Base-by-base conservation (phyloP, 2,329 filamentous ascomycete species). In the Cladosporium sp. region DNA sequence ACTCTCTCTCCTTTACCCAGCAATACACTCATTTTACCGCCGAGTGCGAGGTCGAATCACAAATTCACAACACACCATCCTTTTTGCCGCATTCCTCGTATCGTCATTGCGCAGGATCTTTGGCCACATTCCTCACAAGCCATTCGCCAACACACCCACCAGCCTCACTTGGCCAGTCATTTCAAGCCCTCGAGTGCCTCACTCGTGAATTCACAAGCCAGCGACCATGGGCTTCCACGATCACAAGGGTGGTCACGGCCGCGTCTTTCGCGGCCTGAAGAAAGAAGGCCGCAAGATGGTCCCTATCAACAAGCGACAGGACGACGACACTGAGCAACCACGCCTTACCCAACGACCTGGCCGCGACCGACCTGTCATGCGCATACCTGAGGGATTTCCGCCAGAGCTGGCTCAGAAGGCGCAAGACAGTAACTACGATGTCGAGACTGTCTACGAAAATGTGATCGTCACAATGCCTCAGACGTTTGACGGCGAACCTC, bases 381-480 rank as follows among this genome's bases (percentile, higher is more conserved):
- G 62, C 57, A 49, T 62, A 4, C 61, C 61, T 4, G 55, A 60
- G 13, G 56, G 56, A 42, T 58, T 55, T 50, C 16, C 38, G 7
- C 29, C 38, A 11, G 41, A 49, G 38, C 16, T 49, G 13, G 47
- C 47, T 13, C 39, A 50, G 16, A 50, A 43, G 35, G 33, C 43
- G 11, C 35, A 53, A 43, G 29, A 46, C 35, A 40, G 8, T 15
- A 33, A 43, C 39, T 51, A 59, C 33, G 43, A 54, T 15, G 51
- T 62, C 43, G 57, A 62, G 22, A 70, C 69, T 1, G 60, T 69
- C 25, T 62, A 68, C 18, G 67, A 66, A 4, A 65, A 77, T 20
- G 73, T 82, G 49, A 81, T 80, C 63, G 71, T 78, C 41, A 82
- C 79, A 0, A 67, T 74, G 15, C 60, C 69, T 63, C 72, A 51